phyloP scores from a whole-genome alignment of 345 rosid species.

The Aurinia saxatilis region DNA sequence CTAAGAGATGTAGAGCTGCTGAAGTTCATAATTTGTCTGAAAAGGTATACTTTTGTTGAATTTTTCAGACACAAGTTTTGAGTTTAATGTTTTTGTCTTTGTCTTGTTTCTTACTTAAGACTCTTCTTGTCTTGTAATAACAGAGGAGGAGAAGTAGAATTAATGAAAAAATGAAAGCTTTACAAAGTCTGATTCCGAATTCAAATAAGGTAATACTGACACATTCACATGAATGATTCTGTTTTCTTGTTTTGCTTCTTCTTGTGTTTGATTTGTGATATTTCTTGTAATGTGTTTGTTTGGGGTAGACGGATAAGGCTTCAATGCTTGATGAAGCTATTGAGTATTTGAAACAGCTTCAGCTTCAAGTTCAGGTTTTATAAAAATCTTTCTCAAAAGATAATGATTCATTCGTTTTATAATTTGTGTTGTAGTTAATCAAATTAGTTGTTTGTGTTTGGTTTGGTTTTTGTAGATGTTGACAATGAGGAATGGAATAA shows the following conservation, averaged over 20 bases:
- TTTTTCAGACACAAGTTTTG: not conserved
- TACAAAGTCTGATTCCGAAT: conserved; percentile 87
- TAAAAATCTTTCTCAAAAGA: not conserved
- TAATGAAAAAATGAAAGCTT: conserved; percentile 97
- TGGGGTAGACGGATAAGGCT: conserved; percentile 81
- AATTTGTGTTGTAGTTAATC: not conserved
- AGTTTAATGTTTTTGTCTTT: not conserved
- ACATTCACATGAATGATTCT: not conserved
- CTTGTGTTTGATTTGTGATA: not conserved
- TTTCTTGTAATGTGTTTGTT: conserved; percentile 11
- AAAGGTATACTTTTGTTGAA: conserved; percentile 45
- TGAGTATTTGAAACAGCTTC: conserved; percentile 89
- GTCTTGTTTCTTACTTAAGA: not conserved
- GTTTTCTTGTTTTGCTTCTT: not conserved
- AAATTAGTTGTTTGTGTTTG: not conserved
- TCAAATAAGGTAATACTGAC: conserved; percentile 64
- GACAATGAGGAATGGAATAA: conserved; percentile 71
- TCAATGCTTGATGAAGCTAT: conserved; percentile 97
- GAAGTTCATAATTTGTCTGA: conserved; percentile 97
- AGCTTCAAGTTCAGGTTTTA: conserved; percentile 90
- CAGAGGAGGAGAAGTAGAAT: conserved; percentile 96
- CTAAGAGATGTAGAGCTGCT: conserved; percentile 91
- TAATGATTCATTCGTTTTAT: not conserved
- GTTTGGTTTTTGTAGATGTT: conserved; percentile 44
- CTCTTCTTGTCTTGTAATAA: not conserved